Base-by-base conservation (phyloP, 148 eudicot species). In the Hydrangea macrophylla region DNA sequence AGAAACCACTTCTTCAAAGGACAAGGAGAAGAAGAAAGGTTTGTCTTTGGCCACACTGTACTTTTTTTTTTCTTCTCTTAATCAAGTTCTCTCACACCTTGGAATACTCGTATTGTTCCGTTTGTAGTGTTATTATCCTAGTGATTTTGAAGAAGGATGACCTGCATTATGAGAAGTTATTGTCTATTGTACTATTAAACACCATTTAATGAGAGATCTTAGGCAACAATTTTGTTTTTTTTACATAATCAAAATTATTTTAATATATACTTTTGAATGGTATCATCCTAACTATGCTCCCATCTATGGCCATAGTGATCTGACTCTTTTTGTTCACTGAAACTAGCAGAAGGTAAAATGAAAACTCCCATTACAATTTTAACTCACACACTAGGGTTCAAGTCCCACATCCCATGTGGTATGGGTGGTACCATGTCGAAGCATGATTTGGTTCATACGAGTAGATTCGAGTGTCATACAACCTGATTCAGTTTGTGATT, bases 1-100 rank as follows among this genome's bases (percentile, higher is more conserved):
- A 25, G 87, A 82, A 39, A 37, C 25, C 51, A 60, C 24, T 57
- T 44, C 72, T 67, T 32, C 70, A 23, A 62, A 77, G 56, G 66
- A 51, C 61, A 84, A 61, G 57, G 69, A 59, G 73, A 84, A 59
- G 73, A 84, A 74, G 70, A 85, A 84, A 87, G 97, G 99, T 94
- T 65, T 63, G 61, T 66, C 24, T 28, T 62, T 36, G 2, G 23
- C 57, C 5, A 35, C 27, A 58, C 33, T 36, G n/a, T n/a, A n/a
- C n/a, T n/a, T n/a, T 50, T 31, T 25, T 58, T 53, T 55, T 62
- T 55, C 26, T 31, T 62, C 28, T 30, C 58, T 50, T 6, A 32
- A 10, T 55, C 24, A 51, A 55, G 23, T 23, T 62, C 35, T 25
- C 23, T n/a, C 17, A 9, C 37, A 11, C 24, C 2, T 2, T 65